Evolutionary conservation across 2,329 filamentous ascomycete species (phyloP).

Genomic region (Monilinia aucupariae): DNA sequence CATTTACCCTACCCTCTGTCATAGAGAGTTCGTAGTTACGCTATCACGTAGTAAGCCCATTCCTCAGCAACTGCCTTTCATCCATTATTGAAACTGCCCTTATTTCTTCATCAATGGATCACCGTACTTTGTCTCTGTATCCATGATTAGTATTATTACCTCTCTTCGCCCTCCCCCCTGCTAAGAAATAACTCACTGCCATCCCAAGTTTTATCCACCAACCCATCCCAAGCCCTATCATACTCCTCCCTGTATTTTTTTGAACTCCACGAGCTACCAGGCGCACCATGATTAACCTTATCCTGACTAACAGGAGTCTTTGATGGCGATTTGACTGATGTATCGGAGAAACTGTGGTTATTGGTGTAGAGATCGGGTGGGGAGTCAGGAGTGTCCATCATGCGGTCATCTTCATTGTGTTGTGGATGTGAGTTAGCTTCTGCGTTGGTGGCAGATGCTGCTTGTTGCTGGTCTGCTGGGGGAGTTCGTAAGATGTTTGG

Average conservation of each 20-base stretch:
- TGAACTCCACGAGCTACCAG: constrained; percentile 49
- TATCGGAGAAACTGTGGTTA: background rate
- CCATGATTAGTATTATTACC: background rate
- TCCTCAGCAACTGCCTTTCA: background rate
- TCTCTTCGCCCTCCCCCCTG: background rate
- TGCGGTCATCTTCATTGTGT: constrained; percentile 20
- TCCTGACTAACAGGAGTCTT: constrained; percentile 8
- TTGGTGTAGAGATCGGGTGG: constrained; percentile 21
- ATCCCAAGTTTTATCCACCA: constrained; percentile 49
- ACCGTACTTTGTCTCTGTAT: constrained; percentile 11
- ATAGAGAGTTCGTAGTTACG: background rate
- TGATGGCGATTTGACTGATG: constrained; percentile 12
- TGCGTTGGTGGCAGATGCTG: background rate
- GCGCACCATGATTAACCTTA: constrained; percentile 36
- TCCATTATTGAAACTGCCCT: background rate
- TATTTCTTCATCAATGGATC: constrained; percentile 5
- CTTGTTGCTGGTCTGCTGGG: background rate
- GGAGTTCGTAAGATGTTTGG: constrained; percentile 4
- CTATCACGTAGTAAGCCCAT: background rate
- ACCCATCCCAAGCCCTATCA: constrained; percentile 42
- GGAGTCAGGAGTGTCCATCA: constrained; percentile 31
- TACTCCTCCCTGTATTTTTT: constrained; percentile 54
- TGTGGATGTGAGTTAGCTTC: background rate
- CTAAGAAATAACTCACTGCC: constrained; percentile 37
- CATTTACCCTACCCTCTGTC: background rate